Percentiles rank a stretch among this genome's conserved stretches.
These are phyloP conservation scores for Homolaphlyctis polyrhiza DNA, from an alignment of 371 early-diverging fungal genomes.

Conservation along the genomic window DNA sequence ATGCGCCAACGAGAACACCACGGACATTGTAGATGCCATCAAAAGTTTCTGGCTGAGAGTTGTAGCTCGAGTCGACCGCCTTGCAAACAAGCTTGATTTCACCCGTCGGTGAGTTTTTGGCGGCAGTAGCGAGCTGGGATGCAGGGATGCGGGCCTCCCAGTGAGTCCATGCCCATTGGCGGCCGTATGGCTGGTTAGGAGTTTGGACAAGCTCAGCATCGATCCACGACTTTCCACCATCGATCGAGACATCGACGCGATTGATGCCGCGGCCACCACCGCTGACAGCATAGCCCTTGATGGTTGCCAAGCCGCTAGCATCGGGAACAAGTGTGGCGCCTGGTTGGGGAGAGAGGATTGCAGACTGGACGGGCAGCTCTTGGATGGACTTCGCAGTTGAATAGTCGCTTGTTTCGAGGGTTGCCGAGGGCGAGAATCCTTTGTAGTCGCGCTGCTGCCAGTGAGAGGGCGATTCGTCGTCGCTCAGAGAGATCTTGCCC, in stretches of 20 bases:
- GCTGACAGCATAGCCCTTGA: constrained; percentile 70
- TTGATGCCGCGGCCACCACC: constrained; percentile 69
- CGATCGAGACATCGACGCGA: constrained; percentile 74
- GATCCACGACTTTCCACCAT: constrained; percentile 73
- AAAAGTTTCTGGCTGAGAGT: constrained; percentile 35
- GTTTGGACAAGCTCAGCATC: constrained; percentile 21
- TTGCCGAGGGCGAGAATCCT: constrained; percentile 62
- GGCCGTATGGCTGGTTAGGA: constrained; percentile 10
- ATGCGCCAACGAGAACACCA: constrained; percentile 35
- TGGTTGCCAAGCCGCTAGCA: constrained; percentile 7
- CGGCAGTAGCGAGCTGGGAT: background rate
- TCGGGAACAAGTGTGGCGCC: constrained; percentile 10
- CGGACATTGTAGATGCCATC: constrained; percentile 35
- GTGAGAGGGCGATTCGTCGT: constrained; percentile 56
- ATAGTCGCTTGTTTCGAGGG: constrained; percentile 44
- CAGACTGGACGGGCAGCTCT: constrained; percentile 59
- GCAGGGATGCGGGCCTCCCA: constrained; percentile 34
- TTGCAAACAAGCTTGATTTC: constrained; percentile 35
- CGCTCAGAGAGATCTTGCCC: constrained; percentile 51
- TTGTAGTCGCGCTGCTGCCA: constrained; percentile 83
- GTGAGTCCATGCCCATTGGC: constrained; percentile 40
- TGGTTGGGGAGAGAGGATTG: constrained; percentile 41
- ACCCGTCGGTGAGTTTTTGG: background rate
- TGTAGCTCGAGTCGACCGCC: constrained; percentile 39
- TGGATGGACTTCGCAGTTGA: constrained; percentile 43